phyloP scores from a whole-genome alignment of 208 protist species.

The Zelonia costaricensis region DNA sequence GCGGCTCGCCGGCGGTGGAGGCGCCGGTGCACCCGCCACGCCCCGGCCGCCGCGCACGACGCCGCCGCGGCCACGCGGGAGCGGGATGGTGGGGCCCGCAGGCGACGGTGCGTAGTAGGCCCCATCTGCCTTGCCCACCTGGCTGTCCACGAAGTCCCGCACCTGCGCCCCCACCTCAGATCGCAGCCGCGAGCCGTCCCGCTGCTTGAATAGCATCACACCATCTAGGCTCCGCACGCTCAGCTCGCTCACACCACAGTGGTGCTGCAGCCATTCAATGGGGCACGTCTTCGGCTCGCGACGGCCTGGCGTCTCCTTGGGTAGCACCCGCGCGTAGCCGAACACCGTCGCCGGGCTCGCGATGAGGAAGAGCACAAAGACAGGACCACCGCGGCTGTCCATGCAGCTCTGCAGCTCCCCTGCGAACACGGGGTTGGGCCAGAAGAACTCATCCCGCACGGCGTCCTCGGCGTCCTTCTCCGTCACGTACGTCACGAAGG shows the following conservation, averaged over 20 bases:
- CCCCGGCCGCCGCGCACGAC: constrained; percentile 16
- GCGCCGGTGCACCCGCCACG: constrained; percentile 4
- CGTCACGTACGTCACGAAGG: constrained; percentile 46
- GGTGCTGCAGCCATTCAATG: constrained; percentile 68
- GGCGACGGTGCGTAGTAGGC: constrained; percentile 1
- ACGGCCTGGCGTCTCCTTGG: neutral
- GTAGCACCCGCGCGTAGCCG: constrained; percentile 55
- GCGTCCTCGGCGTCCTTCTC: constrained; percentile 51
- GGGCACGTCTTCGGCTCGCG: constrained; percentile 29
- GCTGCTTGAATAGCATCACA: constrained; percentile 48
- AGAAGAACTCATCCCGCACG: constrained; percentile 53
- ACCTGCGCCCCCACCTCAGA: constrained; percentile 54
- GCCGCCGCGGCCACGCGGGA: constrained; percentile 27
- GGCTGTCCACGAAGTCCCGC: constrained; percentile 45
- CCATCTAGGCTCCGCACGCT: constrained; percentile 27
- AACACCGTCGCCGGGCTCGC: constrained; percentile 44
- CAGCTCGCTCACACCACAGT: constrained; percentile 45
- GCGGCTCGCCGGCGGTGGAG: constrained; percentile 18
- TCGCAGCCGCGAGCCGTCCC: constrained; percentile 59
- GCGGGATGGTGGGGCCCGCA: constrained; percentile 19
- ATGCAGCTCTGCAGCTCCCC: constrained; percentile 43
- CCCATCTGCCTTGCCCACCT: constrained; percentile 11
- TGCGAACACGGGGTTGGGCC: constrained; percentile 32
- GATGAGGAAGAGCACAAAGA: constrained; percentile 50
- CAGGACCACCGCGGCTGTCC: constrained; percentile 26